Evolutionary conservation across 1,284 basidiomycete species (phyloP).

Genomic region (Stygiomarasmius scandens): DNA sequence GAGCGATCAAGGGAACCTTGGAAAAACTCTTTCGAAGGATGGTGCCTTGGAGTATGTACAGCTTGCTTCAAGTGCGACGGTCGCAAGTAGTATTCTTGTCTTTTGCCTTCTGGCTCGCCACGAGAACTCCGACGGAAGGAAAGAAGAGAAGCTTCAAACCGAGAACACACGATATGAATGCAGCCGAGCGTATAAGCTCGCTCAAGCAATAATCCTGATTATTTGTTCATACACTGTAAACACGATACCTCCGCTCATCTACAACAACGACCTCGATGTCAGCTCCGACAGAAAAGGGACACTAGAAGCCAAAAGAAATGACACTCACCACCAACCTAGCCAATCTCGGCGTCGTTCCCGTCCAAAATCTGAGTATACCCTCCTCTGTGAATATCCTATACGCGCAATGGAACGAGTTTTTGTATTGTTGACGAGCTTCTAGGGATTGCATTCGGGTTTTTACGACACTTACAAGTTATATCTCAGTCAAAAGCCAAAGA

Average conservation of each 20-base stretch:
- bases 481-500: conserved; percentile 9
- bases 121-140: no score
- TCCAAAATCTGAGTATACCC: conserved; percentile 90
- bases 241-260: conserved; percentile 93
- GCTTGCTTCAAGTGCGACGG: no score
- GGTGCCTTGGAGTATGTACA: no score
- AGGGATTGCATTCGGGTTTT: conserved; percentile 98
- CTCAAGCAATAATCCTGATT: conserved; percentile 43
- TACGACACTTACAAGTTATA: conserved; percentile 78
- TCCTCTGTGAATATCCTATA: conserved; percentile 92
- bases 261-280: conserved; percentile 12
- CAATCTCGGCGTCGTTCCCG: conserved; percentile 90
- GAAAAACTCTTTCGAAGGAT: no score
- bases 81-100: no score
- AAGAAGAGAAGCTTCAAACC: no score
- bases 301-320: background rate
- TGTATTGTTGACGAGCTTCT: conserved; percentile 81
- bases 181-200: no score
- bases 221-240: conserved; percentile 92
- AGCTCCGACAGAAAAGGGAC: conserved; percentile 3
- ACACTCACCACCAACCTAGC: conserved; percentile 79
- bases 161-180: no score
- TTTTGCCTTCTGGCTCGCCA: no score
- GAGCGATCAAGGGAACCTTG: no score
- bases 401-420: conserved; percentile 92